Base-by-base conservation (phyloP, 805 yeast species). In the Wickerhamomyces rabaulensis region DNA sequence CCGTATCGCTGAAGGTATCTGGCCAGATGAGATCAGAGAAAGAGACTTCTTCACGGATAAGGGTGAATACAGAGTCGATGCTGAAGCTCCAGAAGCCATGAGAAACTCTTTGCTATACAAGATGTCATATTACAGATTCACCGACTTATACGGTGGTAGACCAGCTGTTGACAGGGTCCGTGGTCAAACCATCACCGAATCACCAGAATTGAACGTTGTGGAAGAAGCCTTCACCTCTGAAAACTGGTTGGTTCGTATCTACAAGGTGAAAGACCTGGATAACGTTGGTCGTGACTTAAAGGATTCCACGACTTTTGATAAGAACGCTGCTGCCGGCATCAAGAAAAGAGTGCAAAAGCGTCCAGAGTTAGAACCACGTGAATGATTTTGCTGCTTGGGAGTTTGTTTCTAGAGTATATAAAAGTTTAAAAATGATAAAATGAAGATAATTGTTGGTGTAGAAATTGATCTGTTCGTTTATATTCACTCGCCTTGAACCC, bases 1-100 rank as follows among this genome's bases (percentile, higher is more conserved):
- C 25, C 80, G 99, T 66, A 94, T 94, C 55, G 79, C 97, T n/a
- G 96, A 94, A 68, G 99, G 99, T 45, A 88, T 94, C 50, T 94
- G 99, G 99, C 99, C 99, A 1, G 97, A 94, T n/a, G 98, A 94
- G 63, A 82, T 94, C 49, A 77, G 74, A 55, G 99, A 94, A 70
- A 74, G 94, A 52, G 78, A 82, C 54, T 94, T 71, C 69, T 94
- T 91, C 76, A 86, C 91, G 20, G 79, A 79, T 6, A 69, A 79
- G 46, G 97, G 98, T 51, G 97, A 90, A 66, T 94, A 89, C 66
- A 81, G 82, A 59, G 84, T 94, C 45, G 98, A 94, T 64, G 80
- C 76, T 47, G 70, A 70, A 29, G 98, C 98, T 15, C 71, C 97
- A 3, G 71, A 79, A 23, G 76, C 96, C 26, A 92, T 95, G 97